Base-by-base conservation (phyloP, 805 yeast genomes). In the Wickerhamomyces chaumierensis region DNA sequence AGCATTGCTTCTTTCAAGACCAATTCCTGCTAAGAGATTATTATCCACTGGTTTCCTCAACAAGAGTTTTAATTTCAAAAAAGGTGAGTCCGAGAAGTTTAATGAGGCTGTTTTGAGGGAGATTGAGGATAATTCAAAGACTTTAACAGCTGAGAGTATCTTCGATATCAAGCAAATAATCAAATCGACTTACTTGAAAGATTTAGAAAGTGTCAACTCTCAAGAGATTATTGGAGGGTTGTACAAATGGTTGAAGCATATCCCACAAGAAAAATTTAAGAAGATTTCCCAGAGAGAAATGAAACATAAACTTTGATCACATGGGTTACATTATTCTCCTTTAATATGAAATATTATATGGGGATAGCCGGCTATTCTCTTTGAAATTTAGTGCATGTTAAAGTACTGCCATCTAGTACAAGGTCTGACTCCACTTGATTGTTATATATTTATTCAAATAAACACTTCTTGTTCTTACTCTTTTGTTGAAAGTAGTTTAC, bases 181-280 rank as follows among this genome's bases (percentile, higher is more conserved):
- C 37, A 59, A 53, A 38, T 44, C 50, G 14, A 57, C 57, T 31
- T 51, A 51, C 35, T 33, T 49, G 1, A 45, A 48, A 11, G 55
- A 55, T 27, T 57, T 73, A 33, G 61, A 71, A 47, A 55, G 69
- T 32, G 73, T 78, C 28, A 77, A 75, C 46, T 64, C 82, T 6
- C 66, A 67, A 43, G 96, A 86, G 60, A 76, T 76, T 18, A 66
- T 76, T 51, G 64, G 68, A 39, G 95, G 94, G 1, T 66, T 83
- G 42, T 65, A 68, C 38, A 73, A 73, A 50, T 86, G 92, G 82
- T 61, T 79, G 32, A 62, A 68, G 37, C 88, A 90, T 32, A 66
- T 70, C 41, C 95, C 95, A 0, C 92, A 82, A 56, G 47, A 58
- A 40, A 72, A 86, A 36, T 85, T 84, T 55, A 58, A 58, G 29